Evolutionary conservation across 768 basidiomycete genomes (phyloP), one percentile per base, ranked within the genome.

Genomic region (Glaciozyma antarctica): DNA sequence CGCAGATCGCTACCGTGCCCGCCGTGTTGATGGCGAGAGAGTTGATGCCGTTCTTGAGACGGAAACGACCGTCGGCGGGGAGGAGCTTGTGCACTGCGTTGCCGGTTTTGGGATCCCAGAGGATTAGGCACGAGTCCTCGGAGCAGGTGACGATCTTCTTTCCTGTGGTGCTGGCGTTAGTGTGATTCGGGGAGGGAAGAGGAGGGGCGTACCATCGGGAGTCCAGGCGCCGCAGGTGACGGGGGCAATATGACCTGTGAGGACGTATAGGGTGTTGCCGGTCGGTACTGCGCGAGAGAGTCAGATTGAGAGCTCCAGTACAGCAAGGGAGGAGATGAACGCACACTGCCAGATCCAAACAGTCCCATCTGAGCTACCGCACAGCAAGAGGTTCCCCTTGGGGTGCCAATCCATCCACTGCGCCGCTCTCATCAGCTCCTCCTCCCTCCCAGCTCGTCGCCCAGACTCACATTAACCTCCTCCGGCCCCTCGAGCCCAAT

Each of bases 351-450:
- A 99, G 69, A 99, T 79, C 95, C 95, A 99, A 30, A 91, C 84
- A 0, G 88, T 94, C 10, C 86, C 83, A 76, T 98, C 94, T 71
- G 94, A 90, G 12, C 89, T 87, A 49, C 95, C 95, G 1, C 88
- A 91, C 7, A 97, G 81, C 0, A 99, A 81, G 3, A 94, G 86
- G 47, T 80, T 78, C 8, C 93, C 95, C 75, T 86, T 93, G 0
- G 95, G 95, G 80, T 99, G 95, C 94, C 94, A 99, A 78, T 84
- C 81, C 58, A 98, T 74, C 82, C 90, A 97, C 93, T 97, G 63
- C 24, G 65, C n/a, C 8, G 67, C 66, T 93, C 81, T 86, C 87
- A 68, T 97, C 87, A 80, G 98, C 95, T 77, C 95, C 91, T 12
- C 90, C 88, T 3, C 92, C 94, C 71, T 90, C 86, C 45, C 98